Evolutionary conservation across 2,329 filamentous ascomycete species (phyloP).

Genomic region (Colletotrichum theobromicola): DNA sequence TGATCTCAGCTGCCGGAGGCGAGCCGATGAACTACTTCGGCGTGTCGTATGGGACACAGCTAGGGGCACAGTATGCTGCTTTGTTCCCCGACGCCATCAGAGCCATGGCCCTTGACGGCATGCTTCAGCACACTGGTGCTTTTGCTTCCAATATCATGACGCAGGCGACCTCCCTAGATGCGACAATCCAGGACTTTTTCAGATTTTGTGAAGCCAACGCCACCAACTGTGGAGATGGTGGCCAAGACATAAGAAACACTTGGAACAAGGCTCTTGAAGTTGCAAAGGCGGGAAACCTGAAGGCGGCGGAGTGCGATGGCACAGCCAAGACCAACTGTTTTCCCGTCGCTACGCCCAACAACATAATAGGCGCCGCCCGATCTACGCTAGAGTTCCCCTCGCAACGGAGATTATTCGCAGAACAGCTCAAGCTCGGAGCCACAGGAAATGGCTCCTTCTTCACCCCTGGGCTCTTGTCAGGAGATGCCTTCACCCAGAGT

Average conservation of each 20-base stretch:
- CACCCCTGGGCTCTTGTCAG: background rate
- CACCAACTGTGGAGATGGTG: background rate
- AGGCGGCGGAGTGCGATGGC: slow-evolving; percentile 7
- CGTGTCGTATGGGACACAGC: slow-evolving; percentile 9
- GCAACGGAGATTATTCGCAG: background rate
- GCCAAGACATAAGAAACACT: background rate
- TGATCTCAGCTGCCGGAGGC: background rate
- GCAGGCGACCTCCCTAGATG: slow-evolving; percentile 12
- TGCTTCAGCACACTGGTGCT: slow-evolving; percentile 10
- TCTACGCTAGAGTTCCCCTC: background rate
- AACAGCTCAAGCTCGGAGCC: background rate
- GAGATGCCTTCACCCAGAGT: background rate
- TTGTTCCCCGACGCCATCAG: background rate
- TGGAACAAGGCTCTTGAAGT: slow-evolving; percentile 10
- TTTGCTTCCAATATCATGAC: slow-evolving; percentile 14
- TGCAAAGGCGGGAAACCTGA: background rate
- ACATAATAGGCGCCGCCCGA: slow-evolving; percentile 3
- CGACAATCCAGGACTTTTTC: slow-evolving; percentile 15
- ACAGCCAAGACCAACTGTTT: background rate
- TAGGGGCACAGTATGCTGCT: slow-evolving; percentile 8
- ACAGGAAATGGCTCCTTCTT: slow-evolving; percentile 3
- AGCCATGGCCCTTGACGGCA: slow-evolving; percentile 16
- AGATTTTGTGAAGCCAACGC: slow-evolving; percentile 6
- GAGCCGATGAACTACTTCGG: slow-evolving; percentile 15
- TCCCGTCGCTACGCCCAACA: background rate